Conservation (phyloP, 2,329 filamentous ascomycete species). For the Aspergillus vadensis region DNA sequence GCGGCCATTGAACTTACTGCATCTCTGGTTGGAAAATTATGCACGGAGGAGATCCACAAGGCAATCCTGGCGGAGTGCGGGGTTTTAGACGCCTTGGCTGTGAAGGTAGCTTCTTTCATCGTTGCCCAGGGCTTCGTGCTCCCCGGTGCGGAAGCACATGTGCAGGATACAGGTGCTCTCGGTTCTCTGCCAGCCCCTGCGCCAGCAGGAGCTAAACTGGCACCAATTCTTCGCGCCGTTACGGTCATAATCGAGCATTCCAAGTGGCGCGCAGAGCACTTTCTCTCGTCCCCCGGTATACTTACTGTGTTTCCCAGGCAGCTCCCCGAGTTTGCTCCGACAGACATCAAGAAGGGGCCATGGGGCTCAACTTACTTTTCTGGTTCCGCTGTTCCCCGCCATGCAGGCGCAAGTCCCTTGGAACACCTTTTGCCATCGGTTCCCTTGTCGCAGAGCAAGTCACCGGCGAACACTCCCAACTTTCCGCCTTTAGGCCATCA, state of each 20-base stretch:
- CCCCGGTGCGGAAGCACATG: slow-evolving; percentile 61
- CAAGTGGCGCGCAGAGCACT: slow-evolving; percentile 72
- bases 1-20: slow-evolving; percentile 48
- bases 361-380: slow-evolving; percentile 58
- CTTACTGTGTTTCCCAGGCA: slow-evolving; percentile 66
- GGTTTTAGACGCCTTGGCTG: slow-evolving; percentile 75
- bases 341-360: slow-evolving; percentile 52
- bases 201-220: slow-evolving; percentile 60
- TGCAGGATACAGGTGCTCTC: slow-evolving; percentile 57
- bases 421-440: slow-evolving; percentile 65
- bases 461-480: slow-evolving; percentile 39
- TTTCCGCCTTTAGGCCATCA: slow-evolving; percentile 58
- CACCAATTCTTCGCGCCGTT: slow-evolving; percentile 75
- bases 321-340: slow-evolving; percentile 54
- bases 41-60: slow-evolving; percentile 70
- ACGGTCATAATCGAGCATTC: slow-evolving; percentile 77
- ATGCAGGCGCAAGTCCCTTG: slow-evolving; percentile 57
- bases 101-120: slow-evolving; percentile 70
- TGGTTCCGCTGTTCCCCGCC: slow-evolving; percentile 52
- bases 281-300: slow-evolving; percentile 68
- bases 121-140: slow-evolving; percentile 69
- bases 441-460: slow-evolving; percentile 37
- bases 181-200: slow-evolving; percentile 65
- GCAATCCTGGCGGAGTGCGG: slow-evolving; percentile 70
- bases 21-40: slow-evolving; percentile 61